Conservation (phyloP, 495 filamentous ascomycete genomes). For the Daldinia vernicosa region DNA sequence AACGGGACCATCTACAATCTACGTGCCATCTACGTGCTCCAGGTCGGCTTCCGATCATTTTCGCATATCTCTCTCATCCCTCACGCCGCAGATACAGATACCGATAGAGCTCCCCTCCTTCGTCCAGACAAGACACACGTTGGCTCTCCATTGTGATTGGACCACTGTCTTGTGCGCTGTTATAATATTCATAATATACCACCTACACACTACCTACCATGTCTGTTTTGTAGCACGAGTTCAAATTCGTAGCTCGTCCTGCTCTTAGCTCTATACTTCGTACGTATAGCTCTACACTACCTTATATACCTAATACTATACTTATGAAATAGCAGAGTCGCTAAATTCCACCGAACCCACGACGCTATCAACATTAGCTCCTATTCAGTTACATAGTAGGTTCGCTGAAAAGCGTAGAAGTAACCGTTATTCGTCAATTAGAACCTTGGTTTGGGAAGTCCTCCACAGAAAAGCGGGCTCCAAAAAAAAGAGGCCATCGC, state of each 20-base stretch:
- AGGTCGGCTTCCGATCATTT: conserved; percentile 40
- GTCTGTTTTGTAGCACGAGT: not conserved
- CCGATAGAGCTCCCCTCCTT: conserved; percentile 21
- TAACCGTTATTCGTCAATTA: conserved; percentile 37
- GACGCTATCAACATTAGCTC: conserved; percentile 14
- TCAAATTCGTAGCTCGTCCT: not conserved
- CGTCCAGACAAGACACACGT: not conserved
- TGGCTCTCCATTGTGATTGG: not conserved
- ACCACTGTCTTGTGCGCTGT: not conserved
- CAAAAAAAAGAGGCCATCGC: conserved; percentile 35
- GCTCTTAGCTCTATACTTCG: not conserved
- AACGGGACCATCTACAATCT: conserved; percentile 19
- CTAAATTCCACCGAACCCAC: conserved; percentile 39
- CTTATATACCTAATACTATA: not conserved
- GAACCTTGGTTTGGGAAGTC: conserved; percentile 11
- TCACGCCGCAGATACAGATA: conserved; percentile 22
- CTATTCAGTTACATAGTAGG: conserved; percentile 13
- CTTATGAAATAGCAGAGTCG: not conserved
- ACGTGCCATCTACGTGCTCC: not conserved
- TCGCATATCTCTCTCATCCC: conserved; percentile 26
- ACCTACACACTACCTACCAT: too few relatives aligned
- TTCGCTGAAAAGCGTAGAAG: conserved; percentile 8
- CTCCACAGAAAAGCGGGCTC: conserved; percentile 28
- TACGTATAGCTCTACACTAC: not conserved
- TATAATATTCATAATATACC: conserved; percentile 7